Conservation (phyloP, 805 yeast species). For the Zygoascus tannicola region DNA sequence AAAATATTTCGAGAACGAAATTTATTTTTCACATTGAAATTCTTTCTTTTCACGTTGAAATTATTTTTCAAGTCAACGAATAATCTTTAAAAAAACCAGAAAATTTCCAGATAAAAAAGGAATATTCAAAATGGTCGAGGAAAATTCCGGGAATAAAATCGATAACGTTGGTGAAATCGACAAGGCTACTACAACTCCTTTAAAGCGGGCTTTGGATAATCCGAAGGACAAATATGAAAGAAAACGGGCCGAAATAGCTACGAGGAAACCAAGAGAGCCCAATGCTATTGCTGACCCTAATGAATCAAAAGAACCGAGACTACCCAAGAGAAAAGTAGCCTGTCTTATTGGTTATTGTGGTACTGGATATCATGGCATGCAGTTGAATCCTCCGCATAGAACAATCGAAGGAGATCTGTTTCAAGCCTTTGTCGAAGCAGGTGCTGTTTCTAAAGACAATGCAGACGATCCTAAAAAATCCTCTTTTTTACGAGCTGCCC, state of each 20-base stretch:
- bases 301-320: slow-evolving; percentile 22
- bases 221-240: neutral
- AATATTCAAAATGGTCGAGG: neutral
- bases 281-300: slow-evolving; percentile 20
- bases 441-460: slow-evolving; percentile 80
- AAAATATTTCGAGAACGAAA: neutral
- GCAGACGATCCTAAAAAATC: slow-evolving; percentile 80
- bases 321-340: slow-evolving; percentile 77
- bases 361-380: slow-evolving; percentile 95
- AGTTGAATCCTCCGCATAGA: slow-evolving; percentile 74
- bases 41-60: neutral
- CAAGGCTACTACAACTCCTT: neutral
- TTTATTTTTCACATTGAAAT: neutral
- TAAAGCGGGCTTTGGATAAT: slow-evolving; percentile 1
- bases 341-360: slow-evolving; percentile 91
- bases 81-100: neutral
- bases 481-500: slow-evolving; percentile 54
- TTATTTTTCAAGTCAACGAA: neutral
- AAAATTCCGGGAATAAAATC: neutral
- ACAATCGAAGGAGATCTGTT: slow-evolving; percentile 89
- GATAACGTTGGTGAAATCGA: neutral
- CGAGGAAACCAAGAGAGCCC: slow-evolving; percentile 19
- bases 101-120: neutral
- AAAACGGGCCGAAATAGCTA: slow-evolving; percentile 2
- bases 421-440: slow-evolving; percentile 73